Percentiles rank a stretch among this genome's conserved stretches.
Conservation (phyloP, 352 stramenopile genomes). For the Stramenopiles sp. region DNA sequence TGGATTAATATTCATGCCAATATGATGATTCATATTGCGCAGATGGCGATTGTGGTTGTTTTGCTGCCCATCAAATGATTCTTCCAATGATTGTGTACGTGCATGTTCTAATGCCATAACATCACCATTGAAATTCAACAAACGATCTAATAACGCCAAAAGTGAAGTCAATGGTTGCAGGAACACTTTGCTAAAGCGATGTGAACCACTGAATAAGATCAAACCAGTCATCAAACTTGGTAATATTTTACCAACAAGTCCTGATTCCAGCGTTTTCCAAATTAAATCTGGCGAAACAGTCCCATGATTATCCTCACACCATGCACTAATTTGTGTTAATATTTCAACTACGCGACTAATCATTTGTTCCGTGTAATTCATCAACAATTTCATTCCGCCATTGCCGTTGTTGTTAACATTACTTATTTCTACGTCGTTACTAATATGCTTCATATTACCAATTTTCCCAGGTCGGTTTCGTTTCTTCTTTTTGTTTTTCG, state of each 20-base stretch:
- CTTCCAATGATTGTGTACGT: background rate
- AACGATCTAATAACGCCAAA: slow-evolving; percentile 28
- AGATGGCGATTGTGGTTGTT: background rate
- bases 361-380: background rate
- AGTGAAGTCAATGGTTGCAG: slow-evolving; percentile 29
- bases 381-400: background rate
- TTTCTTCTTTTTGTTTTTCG: background rate
- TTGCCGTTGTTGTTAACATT: too few species aligned
- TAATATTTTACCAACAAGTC: slow-evolving; percentile 32
- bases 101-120: background rate
- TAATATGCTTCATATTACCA: too few species aligned
- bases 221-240: slow-evolving; percentile 32
- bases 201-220: slow-evolving; percentile 34
- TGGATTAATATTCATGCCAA: too few species aligned
- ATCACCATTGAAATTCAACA: background rate
- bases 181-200: slow-evolving; percentile 30
- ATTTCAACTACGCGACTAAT: background rate
- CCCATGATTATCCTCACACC: background rate
- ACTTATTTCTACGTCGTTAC: background rate
- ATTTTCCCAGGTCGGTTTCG: too few species aligned
- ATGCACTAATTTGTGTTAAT: background rate
- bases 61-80: background rate
- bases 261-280: background rate
- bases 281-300: background rate
- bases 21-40: background rate